Conservation (phyloP, 139 green algal species). For the Bryopsis sp. region DNA sequence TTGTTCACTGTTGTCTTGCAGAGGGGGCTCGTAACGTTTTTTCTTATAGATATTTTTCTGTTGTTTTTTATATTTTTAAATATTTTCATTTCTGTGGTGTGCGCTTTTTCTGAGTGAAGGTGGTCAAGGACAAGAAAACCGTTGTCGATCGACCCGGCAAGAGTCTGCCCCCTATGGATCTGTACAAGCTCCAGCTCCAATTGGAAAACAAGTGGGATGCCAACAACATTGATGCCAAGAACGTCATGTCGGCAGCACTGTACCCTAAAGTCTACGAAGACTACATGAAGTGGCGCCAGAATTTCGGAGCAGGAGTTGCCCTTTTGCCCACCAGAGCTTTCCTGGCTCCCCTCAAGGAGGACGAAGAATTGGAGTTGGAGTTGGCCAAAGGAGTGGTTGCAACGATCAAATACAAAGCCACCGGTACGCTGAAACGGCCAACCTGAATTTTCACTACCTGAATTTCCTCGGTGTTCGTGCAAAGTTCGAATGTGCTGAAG, state of each 20-base stretch:
- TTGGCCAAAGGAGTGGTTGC: slow-evolving; percentile 38
- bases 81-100: too few species aligned
- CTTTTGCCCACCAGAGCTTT: slow-evolving; percentile 81
- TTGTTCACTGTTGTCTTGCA: too few species aligned
- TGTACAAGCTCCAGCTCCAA: slow-evolving; percentile 27
- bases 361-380: slow-evolving; percentile 77
- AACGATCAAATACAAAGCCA: slow-evolving; percentile 56
- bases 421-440: slow-evolving; percentile 28
- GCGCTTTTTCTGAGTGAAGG: too few species aligned
- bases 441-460: neutral
- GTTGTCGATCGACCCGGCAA: slow-evolving; percentile 68
- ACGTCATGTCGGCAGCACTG: slow-evolving; percentile 72
- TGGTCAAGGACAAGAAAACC: slow-evolving; percentile 61
- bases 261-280: slow-evolving; percentile 88
- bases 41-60: too few species aligned
- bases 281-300: slow-evolving; percentile 47
- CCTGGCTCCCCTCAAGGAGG: slow-evolving; percentile 69
- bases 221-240: slow-evolving; percentile 41
- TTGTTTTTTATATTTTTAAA: too few species aligned
- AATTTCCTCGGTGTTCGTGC: neutral
- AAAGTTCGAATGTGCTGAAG: neutral
- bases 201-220: slow-evolving; percentile 50
- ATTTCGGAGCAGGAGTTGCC: slow-evolving; percentile 59
- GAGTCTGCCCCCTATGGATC: slow-evolving; percentile 47
- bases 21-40: too few species aligned